Base-by-base conservation (phyloP, 495 filamentous ascomycete species). In the Penicillium subrubescens region DNA sequence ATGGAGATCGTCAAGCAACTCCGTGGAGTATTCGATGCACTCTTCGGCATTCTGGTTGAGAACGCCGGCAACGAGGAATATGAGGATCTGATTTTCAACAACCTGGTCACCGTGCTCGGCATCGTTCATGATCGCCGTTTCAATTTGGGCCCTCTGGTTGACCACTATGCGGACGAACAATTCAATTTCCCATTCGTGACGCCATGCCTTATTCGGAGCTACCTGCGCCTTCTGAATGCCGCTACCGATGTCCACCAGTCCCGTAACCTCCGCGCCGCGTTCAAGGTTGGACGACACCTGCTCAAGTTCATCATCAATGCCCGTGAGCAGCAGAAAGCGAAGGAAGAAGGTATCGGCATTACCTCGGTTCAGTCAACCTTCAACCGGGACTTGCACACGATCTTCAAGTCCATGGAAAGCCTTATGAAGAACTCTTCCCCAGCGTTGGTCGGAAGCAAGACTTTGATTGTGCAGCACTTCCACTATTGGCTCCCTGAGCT, bases 1-100 rank as follows among this genome's bases (percentile, higher is more conserved):
- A 97, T 97, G 56, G 95, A 99, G 77, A 91, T 98, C 29, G 95
- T 98, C 62, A 99, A 97, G 77, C 84, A 97, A 56, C 79, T 97
- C 10, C 87, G 85, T 63, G 90, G 96, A 70, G 94, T 99, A 15
- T 89, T 99, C 67, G 92, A 97, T 73, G 88, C 93, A 10, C 84
- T 98, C 14, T 99, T 99, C 70, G 88, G 91, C 10, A 93, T 98
- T 39, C 75, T 98, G 31, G 89, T 95, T 12, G 92, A 96, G 66
- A 88, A 97, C 72, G 85, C 92, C 12, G 92, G 92, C 5, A 92
- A 93, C 59, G 92, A 96, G 61, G 93, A 97, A 65, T 90, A 92
- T 60, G 95, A 98, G 65, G 93, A 99, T 74, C 78, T 97, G 46
- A 89, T 97, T 33, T 97, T 99, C 77, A 90, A 90, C 57, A 90